Percentiles rank a stretch among this genome's conserved stretches.
These are phyloP conservation scores for Candida sithepensis DNA, from an alignment of 805 yeast species.

Conservation along the genomic window DNA sequence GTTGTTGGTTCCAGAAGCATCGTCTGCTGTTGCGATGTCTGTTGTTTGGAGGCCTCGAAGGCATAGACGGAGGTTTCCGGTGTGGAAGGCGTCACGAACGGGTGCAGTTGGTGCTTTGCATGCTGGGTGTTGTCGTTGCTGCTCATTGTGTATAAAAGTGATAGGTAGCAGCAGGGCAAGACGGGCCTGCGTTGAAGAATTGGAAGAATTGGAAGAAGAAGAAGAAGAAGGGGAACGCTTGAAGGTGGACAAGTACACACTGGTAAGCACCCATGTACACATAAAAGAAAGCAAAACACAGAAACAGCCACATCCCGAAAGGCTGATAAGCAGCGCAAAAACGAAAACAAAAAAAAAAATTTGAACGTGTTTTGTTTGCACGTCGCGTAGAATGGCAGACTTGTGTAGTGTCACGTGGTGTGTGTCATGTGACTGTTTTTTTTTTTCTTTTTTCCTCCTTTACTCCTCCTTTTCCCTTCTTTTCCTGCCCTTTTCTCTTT, in stretches of 20 bases:
- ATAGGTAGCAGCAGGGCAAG: too few relatives aligned
- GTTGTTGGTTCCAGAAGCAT: constrained; percentile 21
- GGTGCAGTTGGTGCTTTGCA: neutral
- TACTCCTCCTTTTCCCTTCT: neutral
- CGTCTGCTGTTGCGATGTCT: neutral
- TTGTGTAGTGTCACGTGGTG: too few relatives aligned
- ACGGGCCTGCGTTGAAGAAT: too few relatives aligned
- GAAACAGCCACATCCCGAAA: neutral
- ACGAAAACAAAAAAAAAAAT: neutral
- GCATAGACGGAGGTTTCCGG: neutral
- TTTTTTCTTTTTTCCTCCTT: neutral
- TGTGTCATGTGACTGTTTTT: neutral
- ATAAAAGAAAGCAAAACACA: neutral
- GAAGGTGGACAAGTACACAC: too few relatives aligned
- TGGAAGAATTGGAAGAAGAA: too few relatives aligned
- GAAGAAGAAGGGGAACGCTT: neutral
- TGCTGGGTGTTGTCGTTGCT: neutral
- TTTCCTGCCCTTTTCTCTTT: neutral
- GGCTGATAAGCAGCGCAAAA: neutral
- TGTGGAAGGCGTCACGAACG: neutral
- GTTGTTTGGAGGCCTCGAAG: neutral
- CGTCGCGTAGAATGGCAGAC: neutral
- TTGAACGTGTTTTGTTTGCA: neutral
- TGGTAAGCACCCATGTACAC: neutral
- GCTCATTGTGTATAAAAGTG: too few relatives aligned